Conservation (phyloP, 169 alveolate species). For the Eimeria sp. region DNA sequence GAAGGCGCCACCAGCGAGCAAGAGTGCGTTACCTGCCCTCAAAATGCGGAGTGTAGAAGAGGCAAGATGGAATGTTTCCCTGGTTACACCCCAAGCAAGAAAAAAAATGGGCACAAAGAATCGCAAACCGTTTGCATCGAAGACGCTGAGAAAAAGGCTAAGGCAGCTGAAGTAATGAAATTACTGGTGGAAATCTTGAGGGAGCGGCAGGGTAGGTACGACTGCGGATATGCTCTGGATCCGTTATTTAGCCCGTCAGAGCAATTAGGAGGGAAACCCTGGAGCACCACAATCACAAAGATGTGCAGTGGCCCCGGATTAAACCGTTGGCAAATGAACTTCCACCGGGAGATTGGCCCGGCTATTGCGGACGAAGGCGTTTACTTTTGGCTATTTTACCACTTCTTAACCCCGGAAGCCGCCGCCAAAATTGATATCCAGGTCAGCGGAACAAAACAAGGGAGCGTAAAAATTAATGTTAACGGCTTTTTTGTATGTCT, state of each 20-base stretch:
- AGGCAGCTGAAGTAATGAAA: constrained; percentile 25
- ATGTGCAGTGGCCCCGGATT: constrained; percentile 47
- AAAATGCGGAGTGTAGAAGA: constrained; percentile 24
- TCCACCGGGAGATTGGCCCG: constrained; percentile 41
- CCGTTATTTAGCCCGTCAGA: constrained; percentile 31
- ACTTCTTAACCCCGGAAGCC: constrained; percentile 38
- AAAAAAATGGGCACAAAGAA: not conserved
- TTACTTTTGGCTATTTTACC: constrained; percentile 31
- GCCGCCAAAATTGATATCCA: constrained; percentile 31
- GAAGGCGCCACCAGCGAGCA: not conserved
- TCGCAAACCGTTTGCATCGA: not conserved
- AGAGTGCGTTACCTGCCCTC: constrained; percentile 28
- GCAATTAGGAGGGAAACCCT: constrained; percentile 34
- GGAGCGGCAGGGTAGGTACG: constrained; percentile 53
- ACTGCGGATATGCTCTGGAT: constrained; percentile 44
- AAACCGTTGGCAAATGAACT: constrained; percentile 48
- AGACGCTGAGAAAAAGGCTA: constrained; percentile 5
- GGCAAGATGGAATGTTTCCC: constrained; percentile 7
- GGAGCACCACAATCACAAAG: constrained; percentile 10
- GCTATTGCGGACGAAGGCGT: constrained; percentile 40
- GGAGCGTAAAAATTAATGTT: not conserved
- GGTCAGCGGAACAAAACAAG: not conserved
- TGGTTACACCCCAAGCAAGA: not conserved
- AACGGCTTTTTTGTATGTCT: not conserved
- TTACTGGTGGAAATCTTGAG: not conserved